A percentile compares a stretch with the other conserved stretches of the same genome.
Evolutionary conservation across 129 eudicot genomes (phyloP).

Genomic region (Apium graveolens): DNA sequence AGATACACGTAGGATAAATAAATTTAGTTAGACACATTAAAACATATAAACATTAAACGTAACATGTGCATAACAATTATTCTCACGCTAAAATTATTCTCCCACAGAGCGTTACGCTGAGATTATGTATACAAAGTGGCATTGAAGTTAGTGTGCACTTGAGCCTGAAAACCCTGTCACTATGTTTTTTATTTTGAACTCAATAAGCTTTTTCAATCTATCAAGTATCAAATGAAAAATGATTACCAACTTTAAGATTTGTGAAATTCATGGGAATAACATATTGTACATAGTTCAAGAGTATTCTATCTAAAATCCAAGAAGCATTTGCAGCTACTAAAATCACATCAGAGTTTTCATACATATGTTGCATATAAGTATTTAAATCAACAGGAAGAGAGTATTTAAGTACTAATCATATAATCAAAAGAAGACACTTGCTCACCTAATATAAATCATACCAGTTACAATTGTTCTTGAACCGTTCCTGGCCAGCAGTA

Average conservation of each 20-base stretch:
- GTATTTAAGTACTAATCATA: not conserved
- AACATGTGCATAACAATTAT: not conserved
- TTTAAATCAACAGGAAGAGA: not conserved
- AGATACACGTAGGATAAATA: not conserved
- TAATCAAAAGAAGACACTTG: not conserved
- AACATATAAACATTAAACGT: not conserved
- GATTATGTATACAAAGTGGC: not conserved
- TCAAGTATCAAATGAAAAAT: not conserved
- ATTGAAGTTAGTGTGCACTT: not conserved
- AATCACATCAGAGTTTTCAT: not conserved
- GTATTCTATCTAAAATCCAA: not conserved
- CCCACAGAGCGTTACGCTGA: not conserved
- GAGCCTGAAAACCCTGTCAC: not conserved
- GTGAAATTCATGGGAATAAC: not conserved
- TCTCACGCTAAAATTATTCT: not conserved
- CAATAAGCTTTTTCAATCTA: not conserved
- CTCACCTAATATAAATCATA: slow-evolving; percentile 14
- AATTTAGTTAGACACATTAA: not conserved
- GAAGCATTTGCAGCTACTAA: not conserved
- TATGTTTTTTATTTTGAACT: not conserved
- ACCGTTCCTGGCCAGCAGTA: slow-evolving; percentile 66
- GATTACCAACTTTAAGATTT: not conserved
- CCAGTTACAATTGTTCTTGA: slow-evolving; percentile 54
- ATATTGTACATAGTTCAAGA: not conserved
- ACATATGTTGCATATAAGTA: not conserved